Evolutionary conservation across 306 rosid species (phyloP).

Genomic region (Purshia tridentata): DNA sequence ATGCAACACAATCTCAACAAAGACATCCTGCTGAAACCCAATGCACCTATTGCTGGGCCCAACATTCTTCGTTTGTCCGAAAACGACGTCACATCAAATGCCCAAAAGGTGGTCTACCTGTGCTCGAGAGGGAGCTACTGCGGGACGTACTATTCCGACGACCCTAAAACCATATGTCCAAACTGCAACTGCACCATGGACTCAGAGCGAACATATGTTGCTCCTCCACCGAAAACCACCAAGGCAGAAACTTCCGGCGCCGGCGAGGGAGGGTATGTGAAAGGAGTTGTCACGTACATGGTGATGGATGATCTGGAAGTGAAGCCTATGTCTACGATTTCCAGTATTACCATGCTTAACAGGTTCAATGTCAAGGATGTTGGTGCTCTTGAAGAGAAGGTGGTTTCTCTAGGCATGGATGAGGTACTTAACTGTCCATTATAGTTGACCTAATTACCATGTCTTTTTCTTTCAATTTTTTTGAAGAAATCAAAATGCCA

Average conservation of each 20-base stretch:
- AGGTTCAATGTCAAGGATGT: background rate
- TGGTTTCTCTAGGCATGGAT: conserved; percentile 10
- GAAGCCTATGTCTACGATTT: conserved; percentile 14
- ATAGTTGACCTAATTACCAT: too few species aligned
- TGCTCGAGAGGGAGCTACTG: background rate
- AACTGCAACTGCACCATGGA: rapidly evolving
- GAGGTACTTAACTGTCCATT: background rate
- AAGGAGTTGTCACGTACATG: conserved; percentile 16
- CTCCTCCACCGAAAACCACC: background rate
- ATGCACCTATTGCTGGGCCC: background rate
- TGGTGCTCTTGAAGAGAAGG: conserved; percentile 16
- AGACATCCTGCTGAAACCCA: conserved; percentile 3
- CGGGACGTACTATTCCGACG: background rate
- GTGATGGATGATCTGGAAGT: conserved; percentile 31
- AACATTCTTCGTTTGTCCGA: background rate
- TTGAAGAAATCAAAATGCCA: too few species aligned
- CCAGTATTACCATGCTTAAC: background rate
- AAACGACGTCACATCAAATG: background rate
- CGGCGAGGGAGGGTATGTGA: conserved; percentile 10
- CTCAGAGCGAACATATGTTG: background rate
- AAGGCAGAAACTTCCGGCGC: background rate
- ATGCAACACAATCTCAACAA: background rate
- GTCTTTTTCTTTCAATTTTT: too few species aligned
- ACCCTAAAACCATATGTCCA: background rate
- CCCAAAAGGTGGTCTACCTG: too few species aligned